Evolutionary conservation across 1,139 yeast species (phyloP).

Genomic region (Hemisphaericaspora xylofermentans): DNA sequence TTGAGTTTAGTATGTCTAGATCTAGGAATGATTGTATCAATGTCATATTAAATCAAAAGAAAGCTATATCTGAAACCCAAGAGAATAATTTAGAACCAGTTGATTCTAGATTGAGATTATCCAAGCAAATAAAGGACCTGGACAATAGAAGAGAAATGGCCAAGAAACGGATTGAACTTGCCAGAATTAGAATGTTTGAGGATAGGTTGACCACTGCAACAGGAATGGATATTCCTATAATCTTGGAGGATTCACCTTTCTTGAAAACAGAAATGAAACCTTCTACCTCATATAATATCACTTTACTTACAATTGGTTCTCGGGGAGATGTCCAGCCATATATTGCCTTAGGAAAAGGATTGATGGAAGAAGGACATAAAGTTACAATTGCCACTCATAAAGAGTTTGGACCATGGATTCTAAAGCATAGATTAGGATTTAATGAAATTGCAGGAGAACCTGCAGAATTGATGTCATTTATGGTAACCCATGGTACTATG

Average conservation of each 20-base stretch:
- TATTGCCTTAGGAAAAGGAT: conserved; percentile 81
- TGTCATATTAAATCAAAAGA: conserved; percentile 52
- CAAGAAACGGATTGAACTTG: conserved; percentile 35
- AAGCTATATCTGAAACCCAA: conserved; percentile 17
- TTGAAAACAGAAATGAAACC: conserved; percentile 54
- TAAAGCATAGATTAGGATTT: conserved; percentile 63
- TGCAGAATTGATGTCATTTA: conserved; percentile 83
- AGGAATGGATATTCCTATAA: conserved; percentile 65
- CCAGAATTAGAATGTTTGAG: conserved; percentile 62
- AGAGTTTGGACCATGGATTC: conserved; percentile 79
- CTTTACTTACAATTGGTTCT: conserved; percentile 85
- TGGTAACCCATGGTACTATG: conserved; percentile 89
- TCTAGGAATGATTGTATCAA: conserved; percentile 74
- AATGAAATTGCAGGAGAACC: conserved; percentile 88
- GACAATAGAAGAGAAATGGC: conserved; percentile 17
- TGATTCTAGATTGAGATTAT: neutral
- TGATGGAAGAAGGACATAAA: conserved; percentile 74
- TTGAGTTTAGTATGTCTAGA: conserved; percentile 68
- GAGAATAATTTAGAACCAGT: neutral
- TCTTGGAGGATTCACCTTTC: conserved; percentile 64
- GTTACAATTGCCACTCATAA: conserved; percentile 84
- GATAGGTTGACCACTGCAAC: conserved; percentile 56
- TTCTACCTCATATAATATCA: conserved; percentile 54
- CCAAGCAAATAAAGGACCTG: neutral
- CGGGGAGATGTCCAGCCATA: conserved; percentile 97